These are phyloP conservation scores for Dovyalis caffra DNA, from an alignment of 345 rosid genomes.

Conservation along the genomic window DNA sequence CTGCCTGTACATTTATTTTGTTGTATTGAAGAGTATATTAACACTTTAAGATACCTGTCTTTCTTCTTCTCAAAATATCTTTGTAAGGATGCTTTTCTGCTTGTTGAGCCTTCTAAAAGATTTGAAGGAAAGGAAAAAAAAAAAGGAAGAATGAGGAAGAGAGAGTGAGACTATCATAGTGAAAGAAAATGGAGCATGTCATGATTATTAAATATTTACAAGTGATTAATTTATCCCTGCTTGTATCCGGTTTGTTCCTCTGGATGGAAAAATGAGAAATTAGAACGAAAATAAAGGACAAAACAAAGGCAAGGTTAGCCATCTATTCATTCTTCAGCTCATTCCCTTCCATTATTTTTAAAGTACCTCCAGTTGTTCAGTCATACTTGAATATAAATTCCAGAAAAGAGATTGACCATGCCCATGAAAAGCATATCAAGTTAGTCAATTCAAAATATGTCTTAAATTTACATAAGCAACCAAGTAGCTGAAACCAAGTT, in stretches of 20 bases:
- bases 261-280: background rate
- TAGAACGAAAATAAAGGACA: background rate
- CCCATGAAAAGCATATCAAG: background rate
- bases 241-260: background rate
- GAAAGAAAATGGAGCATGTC: background rate
- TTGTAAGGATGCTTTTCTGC: constrained; percentile 36
- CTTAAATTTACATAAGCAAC: background rate
- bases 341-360: background rate
- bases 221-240: background rate
- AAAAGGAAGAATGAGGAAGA: constrained; percentile 2
- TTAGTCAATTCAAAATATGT: background rate
- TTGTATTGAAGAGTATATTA: constrained; percentile 11
- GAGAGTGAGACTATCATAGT: constrained; percentile 1
- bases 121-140: background rate
- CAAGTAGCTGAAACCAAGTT: background rate
- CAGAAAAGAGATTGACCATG: constrained; percentile 2
- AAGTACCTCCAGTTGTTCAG: background rate
- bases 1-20: constrained; percentile 4
- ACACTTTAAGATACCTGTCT: constrained; percentile 32
- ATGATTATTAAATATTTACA: background rate
- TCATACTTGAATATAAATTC: background rate
- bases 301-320: background rate
- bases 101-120: constrained; percentile 26
- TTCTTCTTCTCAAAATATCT: constrained; percentile 33
- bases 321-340: background rate